Base-by-base conservation (phyloP, 179 eudicot genomes). In the Camellia oleifera region DNA sequence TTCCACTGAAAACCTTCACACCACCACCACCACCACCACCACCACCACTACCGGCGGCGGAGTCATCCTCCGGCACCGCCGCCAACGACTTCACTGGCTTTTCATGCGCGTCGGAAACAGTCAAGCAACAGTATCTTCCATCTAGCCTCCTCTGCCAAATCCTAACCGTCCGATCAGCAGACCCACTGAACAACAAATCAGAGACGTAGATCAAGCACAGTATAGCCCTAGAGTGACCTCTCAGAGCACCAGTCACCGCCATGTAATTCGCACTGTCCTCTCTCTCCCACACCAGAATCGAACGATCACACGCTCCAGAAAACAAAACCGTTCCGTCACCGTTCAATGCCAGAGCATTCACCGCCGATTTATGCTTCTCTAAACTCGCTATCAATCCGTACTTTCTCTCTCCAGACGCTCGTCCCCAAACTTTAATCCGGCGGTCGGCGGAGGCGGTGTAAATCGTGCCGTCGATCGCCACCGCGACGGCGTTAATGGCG, bases 261-360 rank as follows among this genome's bases (percentile, higher is more conserved):
- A 90, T 94, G 66, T 94, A 82, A 20, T 86, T 84, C 0, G 90
- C 90, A 74, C 90, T 82, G n/a, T 78, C 76, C 3, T 84, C 89
- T 60, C 91, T 89, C 72, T 96, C 97, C 99, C 99, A 96, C 54
- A 96, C 97, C 77, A 94, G 52, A 11, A 96, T 89, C 0, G 99
- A 96, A 44, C 96, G 82, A 77, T 96, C 99, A 82, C 97, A 91
- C 4, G 99, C 91, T 15, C 98, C 99, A 44, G 98, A 94, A 81
- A 91, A 95, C 50, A 95, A 77, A 54, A 88, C 84, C 58, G 87
- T 81, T 15, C 88, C 97, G 77, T 89, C 89, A 50, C 61, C 65
- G 79, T 80, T 89, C 12, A 94, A 81, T 3, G 94, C 96, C 69
- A 95, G 44, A 2, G 99, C 97, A 69, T 95, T 95, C 42, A 95